Conservation (phyloP, 1,284 basidiomycete species). For the Laetiporus sulphureus region DNA sequence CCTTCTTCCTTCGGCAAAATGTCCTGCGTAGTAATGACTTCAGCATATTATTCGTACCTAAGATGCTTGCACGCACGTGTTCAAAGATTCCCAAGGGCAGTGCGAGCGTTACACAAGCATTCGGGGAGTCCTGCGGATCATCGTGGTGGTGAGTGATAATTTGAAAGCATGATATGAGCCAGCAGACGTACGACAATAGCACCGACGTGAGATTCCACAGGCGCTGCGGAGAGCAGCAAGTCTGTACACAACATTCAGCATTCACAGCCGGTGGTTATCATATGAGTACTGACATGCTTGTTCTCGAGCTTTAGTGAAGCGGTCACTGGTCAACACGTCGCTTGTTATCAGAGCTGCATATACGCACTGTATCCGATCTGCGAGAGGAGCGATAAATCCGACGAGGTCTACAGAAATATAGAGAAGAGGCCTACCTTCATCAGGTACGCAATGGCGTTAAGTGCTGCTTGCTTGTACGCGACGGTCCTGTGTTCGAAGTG, state of each 20-base stretch:
- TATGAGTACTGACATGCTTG: slow-evolving; percentile 53
- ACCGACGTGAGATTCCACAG: slow-evolving; percentile 70
- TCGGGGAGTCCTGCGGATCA: slow-evolving; percentile 55
- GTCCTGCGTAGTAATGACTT: slow-evolving; percentile 43
- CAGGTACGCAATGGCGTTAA: slow-evolving; percentile 72
- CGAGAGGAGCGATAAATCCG: background rate
- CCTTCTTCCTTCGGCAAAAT: slow-evolving; percentile 60
- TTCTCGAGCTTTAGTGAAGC: slow-evolving; percentile 45
- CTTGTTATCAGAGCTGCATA: too few relatives aligned
- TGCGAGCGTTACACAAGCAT: slow-evolving; percentile 70
- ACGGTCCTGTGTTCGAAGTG: slow-evolving; percentile 41
- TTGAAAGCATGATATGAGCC: too few relatives aligned
- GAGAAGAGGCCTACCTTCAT: slow-evolving; percentile 44
- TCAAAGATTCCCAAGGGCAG: slow-evolving; percentile 71
- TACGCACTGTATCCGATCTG: slow-evolving; percentile 64
- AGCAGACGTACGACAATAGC: slow-evolving; percentile 62
- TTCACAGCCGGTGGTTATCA: too few relatives aligned
- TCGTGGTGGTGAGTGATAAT: too few relatives aligned
- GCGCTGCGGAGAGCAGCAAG: slow-evolving; percentile 69
- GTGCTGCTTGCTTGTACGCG: slow-evolving; percentile 74
- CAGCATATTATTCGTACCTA: slow-evolving; percentile 46
- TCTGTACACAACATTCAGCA: slow-evolving; percentile 41
- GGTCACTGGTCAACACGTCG: background rate
- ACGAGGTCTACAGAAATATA: slow-evolving; percentile 5
- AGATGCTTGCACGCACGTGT: slow-evolving; percentile 35